Conservation (phyloP, 2,329 filamentous ascomycete species). For the Hymenoscyphus linearis region DNA sequence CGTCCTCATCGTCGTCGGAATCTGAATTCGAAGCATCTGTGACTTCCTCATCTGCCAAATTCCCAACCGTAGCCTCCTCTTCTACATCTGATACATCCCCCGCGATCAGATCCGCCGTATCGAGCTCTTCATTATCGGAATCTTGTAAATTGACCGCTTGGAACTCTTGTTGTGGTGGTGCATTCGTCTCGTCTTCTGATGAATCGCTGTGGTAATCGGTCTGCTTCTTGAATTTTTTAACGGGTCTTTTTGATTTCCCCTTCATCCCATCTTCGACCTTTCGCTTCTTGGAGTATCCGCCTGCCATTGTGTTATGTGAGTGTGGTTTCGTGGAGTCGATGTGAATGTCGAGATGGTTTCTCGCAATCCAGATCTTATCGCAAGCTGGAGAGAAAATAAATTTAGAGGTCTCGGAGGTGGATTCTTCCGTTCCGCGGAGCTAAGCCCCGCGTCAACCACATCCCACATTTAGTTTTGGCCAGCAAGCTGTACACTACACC, state of each 20-base stretch:
- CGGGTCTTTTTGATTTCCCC: slow-evolving; percentile 41
- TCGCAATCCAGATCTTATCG: background rate
- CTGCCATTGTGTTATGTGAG: slow-evolving; percentile 26
- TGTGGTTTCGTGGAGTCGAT: background rate
- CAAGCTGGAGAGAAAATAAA: background rate
- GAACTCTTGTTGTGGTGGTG: slow-evolving; percentile 36
- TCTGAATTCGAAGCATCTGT: slow-evolving; percentile 37
- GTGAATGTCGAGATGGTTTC: background rate
- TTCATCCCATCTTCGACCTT: slow-evolving; percentile 55
- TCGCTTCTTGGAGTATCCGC: slow-evolving; percentile 43
- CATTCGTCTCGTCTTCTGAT: slow-evolving; percentile 36
- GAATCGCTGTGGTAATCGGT: slow-evolving; percentile 57
- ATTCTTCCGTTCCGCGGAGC: background rate
- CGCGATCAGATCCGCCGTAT: slow-evolving; percentile 25
- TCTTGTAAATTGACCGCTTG: slow-evolving; percentile 44
- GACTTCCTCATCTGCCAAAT: slow-evolving; percentile 28
- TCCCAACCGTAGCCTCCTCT: slow-evolving; percentile 16
- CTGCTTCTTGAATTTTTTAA: slow-evolving; percentile 59
- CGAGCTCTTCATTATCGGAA: slow-evolving; percentile 31
- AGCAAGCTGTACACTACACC: background rate
- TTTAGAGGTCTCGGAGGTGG: background rate
- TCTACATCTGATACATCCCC: slow-evolving; percentile 24
- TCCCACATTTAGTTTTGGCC: slow-evolving; percentile 12
- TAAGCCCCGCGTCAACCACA: slow-evolving; percentile 9
- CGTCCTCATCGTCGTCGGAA: slow-evolving; percentile 30